Evolutionary conservation across 345 rosid genomes (phyloP).

Genomic region (Lepidium sativum): DNA sequence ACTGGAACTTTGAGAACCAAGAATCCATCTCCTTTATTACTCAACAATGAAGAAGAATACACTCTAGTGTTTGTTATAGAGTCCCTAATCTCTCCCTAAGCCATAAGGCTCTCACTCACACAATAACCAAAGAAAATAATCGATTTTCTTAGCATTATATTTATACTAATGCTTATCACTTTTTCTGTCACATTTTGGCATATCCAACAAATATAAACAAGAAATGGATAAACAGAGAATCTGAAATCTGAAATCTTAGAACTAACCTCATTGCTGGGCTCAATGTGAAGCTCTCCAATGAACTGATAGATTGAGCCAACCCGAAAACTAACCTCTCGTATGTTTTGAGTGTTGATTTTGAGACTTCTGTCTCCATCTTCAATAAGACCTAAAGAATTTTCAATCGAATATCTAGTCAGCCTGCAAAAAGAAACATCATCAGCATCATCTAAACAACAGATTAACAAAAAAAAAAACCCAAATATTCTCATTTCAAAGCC

Average conservation of each 20-base stretch:
- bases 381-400: constrained; percentile 45
- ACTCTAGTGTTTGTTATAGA: too few species aligned
- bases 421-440: constrained; percentile 22
- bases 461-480: background rate
- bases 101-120: too few species aligned
- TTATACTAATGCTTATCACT: too few species aligned
- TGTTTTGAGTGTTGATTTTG: constrained; percentile 53
- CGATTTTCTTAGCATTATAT: too few species aligned
- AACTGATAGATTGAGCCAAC: constrained; percentile 61
- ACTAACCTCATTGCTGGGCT: constrained; percentile 44
- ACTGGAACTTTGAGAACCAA: too few species aligned
- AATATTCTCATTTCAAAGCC: background rate
- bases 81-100: too few species aligned
- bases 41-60: too few species aligned
- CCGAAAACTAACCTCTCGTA: constrained; percentile 61
- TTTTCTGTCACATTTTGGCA: background rate
- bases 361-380: constrained; percentile 46
- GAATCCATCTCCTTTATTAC: too few species aligned
- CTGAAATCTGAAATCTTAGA: background rate
- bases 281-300: constrained; percentile 75
- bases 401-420: constrained; percentile 48
- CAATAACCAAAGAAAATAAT: too few species aligned
- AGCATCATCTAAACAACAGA: background rate
- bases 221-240: background rate
- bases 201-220: background rate